Base-by-base conservation (phyloP, 768 basidiomycete species). In the Cubamyces lactineus region DNA sequence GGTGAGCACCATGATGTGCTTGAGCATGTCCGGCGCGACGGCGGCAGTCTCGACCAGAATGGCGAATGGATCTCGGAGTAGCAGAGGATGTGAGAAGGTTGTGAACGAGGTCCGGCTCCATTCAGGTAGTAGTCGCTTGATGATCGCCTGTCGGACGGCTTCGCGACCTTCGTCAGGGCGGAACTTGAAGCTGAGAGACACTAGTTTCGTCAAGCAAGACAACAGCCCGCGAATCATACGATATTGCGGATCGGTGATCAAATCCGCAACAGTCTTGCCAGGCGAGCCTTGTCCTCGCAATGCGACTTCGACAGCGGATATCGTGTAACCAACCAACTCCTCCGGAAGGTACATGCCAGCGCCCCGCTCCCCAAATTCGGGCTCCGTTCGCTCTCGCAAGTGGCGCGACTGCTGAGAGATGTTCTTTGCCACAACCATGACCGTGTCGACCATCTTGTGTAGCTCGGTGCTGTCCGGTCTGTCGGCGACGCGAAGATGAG, bases 271-370 rank as follows among this genome's bases (percentile, higher is more conserved):
- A 63, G 83, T 79, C 39, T 76, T 80, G 11, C 75, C 77, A 4
- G 77, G 73, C 0, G 75, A 67, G 12, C 82, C 82, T 19, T 81
- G 73, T 2, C 94, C 94, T 24, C 97, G 83, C 61, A 89, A 85
- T 0, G 90, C 82, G 16, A 91, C 83, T 75, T 98, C 97, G 56
- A 94, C 82, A 6, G 86, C 79, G 2, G 89, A 79, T 40, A 98
- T 82, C 3, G 96, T 96, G 73, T 96, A 98, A 3, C 90, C 91
- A 40, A 96, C 78, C 16, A 98, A 77, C 66, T 98, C 94, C 66
- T 96, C 92, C 0, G 97, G 94, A 1, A 99, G 79, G 70, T 97
- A 98, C 49, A 96, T 84, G 5, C 94, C 93, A 0, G 85, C 83
- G 1, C 94, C 94, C 24, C 92, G 82, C 62, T 93, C 91, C 2